Base-by-base conservation (phyloP, 805 yeast genomes). In the Candida awuae region DNA sequence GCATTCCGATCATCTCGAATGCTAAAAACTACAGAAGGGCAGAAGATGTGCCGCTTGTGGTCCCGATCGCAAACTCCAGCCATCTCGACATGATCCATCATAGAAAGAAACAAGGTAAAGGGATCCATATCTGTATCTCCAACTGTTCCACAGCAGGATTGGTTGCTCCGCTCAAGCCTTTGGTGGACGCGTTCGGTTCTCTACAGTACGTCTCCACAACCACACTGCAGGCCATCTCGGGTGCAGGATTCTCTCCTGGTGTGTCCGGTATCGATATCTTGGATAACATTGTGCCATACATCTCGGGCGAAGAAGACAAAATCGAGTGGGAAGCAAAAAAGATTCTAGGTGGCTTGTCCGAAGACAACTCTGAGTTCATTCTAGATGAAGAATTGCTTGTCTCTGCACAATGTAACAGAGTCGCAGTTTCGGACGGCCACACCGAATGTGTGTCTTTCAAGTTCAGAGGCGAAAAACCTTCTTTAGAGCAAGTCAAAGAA, bases 131-230 rank as follows among this genome's bases (percentile, higher is more conserved):
- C 33, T 92, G 98, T 67, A 92, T 90, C 57, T 88, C 97, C 43
- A 92, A 92, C 71, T 92, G 98, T 68, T 88, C 97, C 34, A 92
- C 98, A 27, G 98, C 97, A 4, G 97, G 97, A 30, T 70, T 92
- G 41, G 97, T 92, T 16, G 96, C 96, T 12, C 97, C 97, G 35
- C 70, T 92, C 58, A 86, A 85, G 59, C 97, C 98, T n/a, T 70
- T 92, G 53, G 83, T 81, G 37, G 95, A 87, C 43, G 63, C 68
- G 35, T 90, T 84, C 57, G 98, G 97, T 35, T 97, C 97, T 32
- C 75, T 92, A 44, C 88, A 84, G 43, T 71, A 79, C 18, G 73
- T 90, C 50, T 80, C 95, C 12, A 75, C 95, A 35, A 85, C 97
- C 39, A 92, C 98, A 13, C 64, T 92, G 62, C 98, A 92, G 63